Conservation (phyloP, 768 basidiomycete genomes). For the Russula compacta region DNA sequence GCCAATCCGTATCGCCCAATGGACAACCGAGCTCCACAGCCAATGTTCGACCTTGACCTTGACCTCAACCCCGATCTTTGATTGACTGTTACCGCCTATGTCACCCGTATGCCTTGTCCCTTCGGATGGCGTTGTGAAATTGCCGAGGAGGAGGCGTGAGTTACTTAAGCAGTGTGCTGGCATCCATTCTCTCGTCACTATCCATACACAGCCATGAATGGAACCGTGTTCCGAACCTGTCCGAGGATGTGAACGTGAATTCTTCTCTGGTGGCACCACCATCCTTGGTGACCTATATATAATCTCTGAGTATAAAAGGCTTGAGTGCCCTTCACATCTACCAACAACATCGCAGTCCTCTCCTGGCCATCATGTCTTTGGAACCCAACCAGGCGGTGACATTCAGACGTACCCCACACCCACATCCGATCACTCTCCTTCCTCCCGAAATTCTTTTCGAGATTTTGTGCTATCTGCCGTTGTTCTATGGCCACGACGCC, state of each 20-base stretch:
- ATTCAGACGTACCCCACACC: not conserved
- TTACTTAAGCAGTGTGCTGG: not conserved
- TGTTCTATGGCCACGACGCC: conserved; percentile 5
- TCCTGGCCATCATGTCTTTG: not conserved
- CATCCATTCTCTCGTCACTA: too few relatives aligned
- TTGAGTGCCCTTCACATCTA: not conserved
- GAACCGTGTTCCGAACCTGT: not conserved
- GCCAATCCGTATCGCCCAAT: conserved; percentile 68
- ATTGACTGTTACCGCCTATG: not conserved
- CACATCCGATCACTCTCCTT: conserved; percentile 7
- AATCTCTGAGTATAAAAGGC: too few relatives aligned
- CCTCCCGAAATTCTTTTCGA: conserved; percentile 12
- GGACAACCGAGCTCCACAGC: conserved; percentile 47
- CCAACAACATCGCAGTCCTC: not conserved
- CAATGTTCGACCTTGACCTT: conserved; percentile 70
- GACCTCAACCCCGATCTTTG: conserved; percentile 79
- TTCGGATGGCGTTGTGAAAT: too few relatives aligned
- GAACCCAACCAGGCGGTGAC: not conserved
- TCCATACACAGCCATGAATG: not conserved
- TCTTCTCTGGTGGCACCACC: too few relatives aligned
- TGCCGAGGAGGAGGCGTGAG: too few relatives aligned
- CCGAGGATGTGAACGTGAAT: not conserved
- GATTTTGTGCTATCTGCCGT: conserved; percentile 13
- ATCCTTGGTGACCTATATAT: too few relatives aligned
- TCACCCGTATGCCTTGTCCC: too few relatives aligned